These are phyloP conservation scores for Agaricus sinodeliciosus DNA, from an alignment of 768 basidiomycete species.

Conservation along the genomic window DNA sequence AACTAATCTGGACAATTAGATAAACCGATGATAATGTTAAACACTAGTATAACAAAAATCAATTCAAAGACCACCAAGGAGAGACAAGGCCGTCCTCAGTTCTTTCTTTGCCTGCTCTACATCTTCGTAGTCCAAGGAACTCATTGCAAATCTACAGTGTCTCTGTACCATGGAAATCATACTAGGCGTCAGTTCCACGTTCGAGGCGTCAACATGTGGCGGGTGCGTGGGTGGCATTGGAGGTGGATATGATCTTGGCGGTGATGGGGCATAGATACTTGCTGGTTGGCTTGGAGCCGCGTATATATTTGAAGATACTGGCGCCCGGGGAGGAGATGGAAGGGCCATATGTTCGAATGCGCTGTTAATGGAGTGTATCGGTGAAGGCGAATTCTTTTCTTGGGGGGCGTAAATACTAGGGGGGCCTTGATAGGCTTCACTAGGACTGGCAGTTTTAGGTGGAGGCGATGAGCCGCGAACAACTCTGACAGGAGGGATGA, in stretches of 20 bases:
- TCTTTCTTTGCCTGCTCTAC: constrained; percentile 80
- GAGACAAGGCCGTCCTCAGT: constrained; percentile 64
- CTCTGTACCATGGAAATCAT: constrained; percentile 78
- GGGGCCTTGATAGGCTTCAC: constrained; percentile 14
- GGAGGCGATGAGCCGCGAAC: constrained; percentile 17
- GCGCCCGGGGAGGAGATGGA: constrained; percentile 11
- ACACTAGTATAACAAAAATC: background rate
- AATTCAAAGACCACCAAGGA: constrained; percentile 40
- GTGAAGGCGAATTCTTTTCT: constrained; percentile 11
- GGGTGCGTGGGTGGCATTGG: constrained; percentile 15
- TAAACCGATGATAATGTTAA: background rate
- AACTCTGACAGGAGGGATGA: constrained; percentile 38
- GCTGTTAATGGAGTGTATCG: background rate
- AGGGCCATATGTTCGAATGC: constrained; percentile 10
- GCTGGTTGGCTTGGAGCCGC: background rate
- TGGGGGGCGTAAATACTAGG: constrained; percentile 12
- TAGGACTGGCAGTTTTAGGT: constrained; percentile 15
- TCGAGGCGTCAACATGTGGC: constrained; percentile 12
- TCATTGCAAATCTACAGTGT: constrained; percentile 89
- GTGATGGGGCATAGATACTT: background rate
- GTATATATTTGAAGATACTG: constrained; percentile 1
- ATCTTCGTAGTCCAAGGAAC: constrained; percentile 95
- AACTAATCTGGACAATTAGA: background rate
- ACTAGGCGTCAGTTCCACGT: constrained; percentile 50
- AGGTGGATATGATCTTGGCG: constrained; percentile 9